Evolutionary conservation across 768 basidiomycete species (phyloP), one percentile per base, ranked within the genome.

Genomic region (Leccinum variicolor): DNA sequence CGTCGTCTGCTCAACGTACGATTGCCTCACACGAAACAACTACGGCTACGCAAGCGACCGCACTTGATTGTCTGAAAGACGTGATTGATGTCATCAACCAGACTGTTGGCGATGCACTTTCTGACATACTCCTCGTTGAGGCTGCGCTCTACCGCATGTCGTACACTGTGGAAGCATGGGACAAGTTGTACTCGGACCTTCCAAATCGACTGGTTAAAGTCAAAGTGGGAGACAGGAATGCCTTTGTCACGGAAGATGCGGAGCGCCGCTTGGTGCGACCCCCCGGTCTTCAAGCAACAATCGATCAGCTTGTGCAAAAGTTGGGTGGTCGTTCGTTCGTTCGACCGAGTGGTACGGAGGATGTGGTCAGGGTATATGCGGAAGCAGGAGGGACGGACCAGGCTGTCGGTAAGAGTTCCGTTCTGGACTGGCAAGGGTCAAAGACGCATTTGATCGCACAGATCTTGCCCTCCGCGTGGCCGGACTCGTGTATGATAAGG

Each of bases 121-220:
- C 92, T 14, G 97, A 99, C 70, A 86, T 96, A 84, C 84, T 99
- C 34, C 84, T 98, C 28, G 96, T 98, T 29, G 95, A 98, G 68
- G 85, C 85, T 28, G 91, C 98, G 43, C 85, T 99, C 21, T 82
- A 92, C 3, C 93, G 96, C 73, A 89, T 88, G 67, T 84, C 87
- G 7, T 98, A 94, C 78, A 84, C 84, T 43, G 86, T 84, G 8
- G 72, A 81, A 19, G 87, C 94, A 65, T 99, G 97, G 97, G 92
- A 98, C 69, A 87, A 89, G 19, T 76, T 94, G 33, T 99, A 99
- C 74, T 81, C 84, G 21, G 97, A 99, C 72, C 77, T 98, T 50
- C 97, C 97, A 2, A 99, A 98, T 73, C 84, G 94, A 48, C 80
- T 98, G 13, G 92, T 97, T 61, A 98, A 97, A 70, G 95, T 98